Evolutionary conservation across 495 filamentous ascomycete genomes (phyloP).

Genomic region (Neurospora sp.): DNA sequence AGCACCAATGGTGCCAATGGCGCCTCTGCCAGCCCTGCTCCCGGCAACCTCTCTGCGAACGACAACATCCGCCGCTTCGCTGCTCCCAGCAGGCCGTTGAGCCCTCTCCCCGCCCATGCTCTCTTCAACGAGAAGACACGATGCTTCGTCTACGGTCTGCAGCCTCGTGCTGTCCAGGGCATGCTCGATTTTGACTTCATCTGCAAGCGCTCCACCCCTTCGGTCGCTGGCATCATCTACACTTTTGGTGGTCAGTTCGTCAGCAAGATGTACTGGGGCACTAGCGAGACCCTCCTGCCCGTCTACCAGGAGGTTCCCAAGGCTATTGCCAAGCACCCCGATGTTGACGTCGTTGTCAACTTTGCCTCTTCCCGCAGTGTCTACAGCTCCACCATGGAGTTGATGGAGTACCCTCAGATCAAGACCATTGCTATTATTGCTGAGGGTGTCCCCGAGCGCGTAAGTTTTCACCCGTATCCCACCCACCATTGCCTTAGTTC

Average conservation of each 20-base stretch:
- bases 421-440: slow-evolving; percentile 98
- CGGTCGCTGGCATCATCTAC: slow-evolving; percentile 98
- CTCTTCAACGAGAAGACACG: slow-evolving; percentile 98
- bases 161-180: slow-evolving; percentile 95
- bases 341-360: slow-evolving; percentile 97
- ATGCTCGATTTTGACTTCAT: slow-evolving; percentile 99
- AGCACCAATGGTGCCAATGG: slow-evolving; percentile 29
- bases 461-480: slow-evolving; percentile 34
- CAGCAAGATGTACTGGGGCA: slow-evolving; percentile 99
- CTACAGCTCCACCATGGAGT: slow-evolving; percentile 94
- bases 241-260: slow-evolving; percentile 99
- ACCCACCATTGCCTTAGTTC: background rate
- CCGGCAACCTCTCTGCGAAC: slow-evolving; percentile 61
- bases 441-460: slow-evolving; percentile 95
- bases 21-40: slow-evolving; percentile 4
- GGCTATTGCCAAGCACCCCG: slow-evolving; percentile 92
- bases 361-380: slow-evolving; percentile 97
- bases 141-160: slow-evolving; percentile 99
- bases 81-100: slow-evolving; percentile 84
- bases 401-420: slow-evolving; percentile 96
- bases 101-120: slow-evolving; percentile 70
- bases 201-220: slow-evolving; percentile 94
- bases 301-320: slow-evolving; percentile 94
- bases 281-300: slow-evolving; percentile 95
- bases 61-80: slow-evolving; percentile 97